Evolutionary conservation across 2,329 filamentous ascomycete genomes (phyloP).

Genomic region (Trichoderma oligosporum): DNA sequence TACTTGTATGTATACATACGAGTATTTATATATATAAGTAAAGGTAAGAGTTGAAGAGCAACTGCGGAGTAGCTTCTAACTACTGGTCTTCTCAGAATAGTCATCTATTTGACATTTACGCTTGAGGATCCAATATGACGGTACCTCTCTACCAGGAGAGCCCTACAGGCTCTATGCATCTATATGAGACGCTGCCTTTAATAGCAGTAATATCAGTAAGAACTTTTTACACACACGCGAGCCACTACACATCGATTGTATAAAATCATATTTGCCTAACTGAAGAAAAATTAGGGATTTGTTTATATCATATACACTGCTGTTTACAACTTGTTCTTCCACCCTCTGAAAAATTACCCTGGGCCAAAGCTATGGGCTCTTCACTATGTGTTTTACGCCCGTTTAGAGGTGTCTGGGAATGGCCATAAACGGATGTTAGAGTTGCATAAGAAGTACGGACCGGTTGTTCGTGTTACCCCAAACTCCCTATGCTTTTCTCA

Average conservation of each 20-base stretch:
- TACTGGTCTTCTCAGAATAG: no score
- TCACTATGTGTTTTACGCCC: not conserved
- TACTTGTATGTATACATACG: no score
- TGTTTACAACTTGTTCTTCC: constrained; percentile 18
- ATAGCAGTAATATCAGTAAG: not conserved
- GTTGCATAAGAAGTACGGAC: constrained; percentile 17
- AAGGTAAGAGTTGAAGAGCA: no score
- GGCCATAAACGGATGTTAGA: not conserved
- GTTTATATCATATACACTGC: not conserved
- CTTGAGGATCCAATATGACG: no score
- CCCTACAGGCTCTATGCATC: no score
- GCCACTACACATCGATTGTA: no score
- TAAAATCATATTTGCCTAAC: not conserved
- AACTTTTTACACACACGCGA: no score
- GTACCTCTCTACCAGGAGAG: no score
- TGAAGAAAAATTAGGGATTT: not conserved
- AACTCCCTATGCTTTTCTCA: not conserved
- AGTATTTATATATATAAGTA: no score
- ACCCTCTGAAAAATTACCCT: constrained; percentile 8
- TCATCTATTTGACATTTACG: no score
- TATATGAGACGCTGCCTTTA: no score
- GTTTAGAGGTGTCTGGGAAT: not conserved
- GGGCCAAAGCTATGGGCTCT: constrained; percentile 14
- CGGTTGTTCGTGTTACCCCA: constrained; percentile 1
- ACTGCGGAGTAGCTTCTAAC: no score